Evolutionary conservation across 495 filamentous ascomycete genomes (phyloP).

Genomic region (Hypoxylon intermedium): DNA sequence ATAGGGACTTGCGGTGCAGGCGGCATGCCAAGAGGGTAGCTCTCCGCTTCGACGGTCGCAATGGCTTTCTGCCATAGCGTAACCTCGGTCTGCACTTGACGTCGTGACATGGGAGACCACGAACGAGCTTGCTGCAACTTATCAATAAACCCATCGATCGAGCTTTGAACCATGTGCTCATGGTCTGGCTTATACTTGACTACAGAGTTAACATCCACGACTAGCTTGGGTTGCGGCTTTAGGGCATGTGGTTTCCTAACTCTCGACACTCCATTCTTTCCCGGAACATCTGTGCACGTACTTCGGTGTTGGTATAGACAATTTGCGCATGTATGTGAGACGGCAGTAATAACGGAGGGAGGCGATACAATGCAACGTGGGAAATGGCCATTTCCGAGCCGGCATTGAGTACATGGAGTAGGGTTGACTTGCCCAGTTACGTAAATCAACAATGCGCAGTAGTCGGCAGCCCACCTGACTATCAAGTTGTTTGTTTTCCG

Average conservation of each 20-base stretch:
- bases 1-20: too few species aligned
- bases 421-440: slow-evolving; percentile 39
- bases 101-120: slow-evolving; percentile 34
- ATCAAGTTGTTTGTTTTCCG: slow-evolving; percentile 29
- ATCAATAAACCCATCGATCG: slow-evolving; percentile 25
- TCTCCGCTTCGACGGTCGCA: slow-evolving; percentile 37
- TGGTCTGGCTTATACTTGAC: slow-evolving; percentile 3
- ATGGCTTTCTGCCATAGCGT: slow-evolving; percentile 40
- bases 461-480: slow-evolving; percentile 32
- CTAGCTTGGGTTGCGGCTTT: slow-evolving; percentile 24
- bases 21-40: too few species aligned
- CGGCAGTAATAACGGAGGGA: slow-evolving; percentile 28
- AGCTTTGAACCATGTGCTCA: slow-evolving; percentile 15
- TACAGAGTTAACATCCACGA: background rate
- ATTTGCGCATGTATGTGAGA: slow-evolving; percentile 39
- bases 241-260: too few species aligned
- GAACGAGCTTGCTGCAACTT: slow-evolving; percentile 35
- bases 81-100: slow-evolving; percentile 31
- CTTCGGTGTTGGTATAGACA: slow-evolving; percentile 41
- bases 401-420: slow-evolving; percentile 38
- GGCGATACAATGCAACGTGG: slow-evolving; percentile 33
- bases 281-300: too few species aligned
- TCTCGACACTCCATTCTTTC: too few species aligned
- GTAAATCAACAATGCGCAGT: slow-evolving; percentile 40
- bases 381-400: slow-evolving; percentile 33